Percentiles rank a stretch among this genome's conserved stretches.
These are phyloP conservation scores for Blastocystis sp. DNA, from an alignment of 352 stramenopile genomes.

Conservation along the genomic window DNA sequence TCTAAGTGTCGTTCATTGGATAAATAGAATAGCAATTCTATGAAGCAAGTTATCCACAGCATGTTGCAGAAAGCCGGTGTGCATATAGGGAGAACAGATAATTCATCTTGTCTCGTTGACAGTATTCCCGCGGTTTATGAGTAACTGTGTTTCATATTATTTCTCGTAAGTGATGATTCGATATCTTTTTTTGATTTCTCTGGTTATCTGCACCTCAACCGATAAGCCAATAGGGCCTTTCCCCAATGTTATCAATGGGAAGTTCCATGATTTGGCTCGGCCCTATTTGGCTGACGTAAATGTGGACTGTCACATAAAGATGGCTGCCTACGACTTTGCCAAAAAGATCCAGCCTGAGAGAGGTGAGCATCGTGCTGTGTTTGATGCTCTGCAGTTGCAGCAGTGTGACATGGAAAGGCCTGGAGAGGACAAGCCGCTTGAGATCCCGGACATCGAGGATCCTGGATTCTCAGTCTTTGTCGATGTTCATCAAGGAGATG, in stretches of 20 bases:
- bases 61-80: too few species aligned
- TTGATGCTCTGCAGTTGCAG: slow-evolving; percentile 45
- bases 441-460: slow-evolving; percentile 38
- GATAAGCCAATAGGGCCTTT: slow-evolving; percentile 17
- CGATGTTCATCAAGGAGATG: background rate
- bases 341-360: slow-evolving; percentile 48
- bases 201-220: background rate
- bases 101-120: too few species aligned
- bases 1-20: too few species aligned
- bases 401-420: slow-evolving; percentile 52
- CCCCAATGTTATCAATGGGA: slow-evolving; percentile 32
- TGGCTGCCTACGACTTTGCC: slow-evolving; percentile 57
- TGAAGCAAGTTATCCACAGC: too few species aligned
- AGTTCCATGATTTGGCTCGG: slow-evolving; percentile 58
- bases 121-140: too few species aligned
- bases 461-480: slow-evolving; percentile 44
- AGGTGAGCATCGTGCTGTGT: background rate
- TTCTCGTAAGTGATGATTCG: background rate
- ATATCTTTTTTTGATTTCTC: background rate
- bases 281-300: slow-evolving; percentile 54
- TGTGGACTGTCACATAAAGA: slow-evolving; percentile 57
- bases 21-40: too few species aligned
- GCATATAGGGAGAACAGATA: too few species aligned
- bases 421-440: background rate
- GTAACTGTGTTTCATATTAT: background rate